Percentiles rank a stretch among this genome's conserved stretches.
These are phyloP conservation scores for Typha latifolia DNA, from an alignment of 176 grass and related monocot genomes.

Conservation along the genomic window DNA sequence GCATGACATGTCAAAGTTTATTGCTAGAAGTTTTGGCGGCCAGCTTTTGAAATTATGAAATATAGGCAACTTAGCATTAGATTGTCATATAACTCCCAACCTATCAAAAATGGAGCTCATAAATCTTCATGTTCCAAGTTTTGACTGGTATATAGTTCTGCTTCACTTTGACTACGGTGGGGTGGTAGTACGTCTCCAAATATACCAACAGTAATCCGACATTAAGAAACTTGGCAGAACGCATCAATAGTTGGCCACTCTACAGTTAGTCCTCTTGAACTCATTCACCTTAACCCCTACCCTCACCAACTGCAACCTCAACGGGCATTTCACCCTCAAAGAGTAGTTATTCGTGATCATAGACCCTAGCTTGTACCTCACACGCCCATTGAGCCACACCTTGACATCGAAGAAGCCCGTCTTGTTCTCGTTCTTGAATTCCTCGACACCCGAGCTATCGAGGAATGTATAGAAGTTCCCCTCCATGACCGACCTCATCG, in stretches of 20 bases:
- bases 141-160: no score
- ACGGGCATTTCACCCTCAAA: conserved; percentile 25
- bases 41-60: no score
- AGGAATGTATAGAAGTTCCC: background rate
- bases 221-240: no score
- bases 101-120: no score
- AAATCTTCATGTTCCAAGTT: no score
- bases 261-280: conserved; percentile 20
- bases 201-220: no score
- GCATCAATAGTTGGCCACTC: conserved; percentile 6
- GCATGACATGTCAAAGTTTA: no score
- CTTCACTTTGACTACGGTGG: no score
- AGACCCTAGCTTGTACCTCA: conserved; percentile 26
- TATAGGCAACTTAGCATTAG: no score
- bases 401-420: conserved; percentile 15
- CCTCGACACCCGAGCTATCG: background rate
- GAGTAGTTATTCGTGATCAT: conserved; percentile 17
- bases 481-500: conserved; percentile 13
- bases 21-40: no score
- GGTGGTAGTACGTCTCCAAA: no score
- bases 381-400: conserved; percentile 19
- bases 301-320: conserved; percentile 16
- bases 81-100: no score
- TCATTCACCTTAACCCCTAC: background rate
- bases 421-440: background rate